These are phyloP conservation scores for Decorospora gaudefroyi DNA, from an alignment of 2,329 filamentous ascomycete genomes.

Conservation along the genomic window DNA sequence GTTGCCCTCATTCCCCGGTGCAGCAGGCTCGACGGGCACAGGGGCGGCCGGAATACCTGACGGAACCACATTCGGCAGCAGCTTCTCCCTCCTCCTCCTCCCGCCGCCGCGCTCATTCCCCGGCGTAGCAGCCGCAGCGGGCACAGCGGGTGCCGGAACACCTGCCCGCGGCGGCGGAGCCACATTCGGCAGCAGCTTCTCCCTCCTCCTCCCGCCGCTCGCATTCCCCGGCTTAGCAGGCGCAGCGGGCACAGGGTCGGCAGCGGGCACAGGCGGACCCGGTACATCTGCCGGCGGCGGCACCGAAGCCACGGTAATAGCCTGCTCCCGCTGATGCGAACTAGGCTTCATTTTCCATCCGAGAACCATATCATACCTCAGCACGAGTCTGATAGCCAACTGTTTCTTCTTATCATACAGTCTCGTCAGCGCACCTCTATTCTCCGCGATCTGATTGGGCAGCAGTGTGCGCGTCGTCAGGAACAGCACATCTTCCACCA, in stretches of 20 bases:
- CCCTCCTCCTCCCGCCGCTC: background rate
- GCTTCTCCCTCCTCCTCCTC: background rate
- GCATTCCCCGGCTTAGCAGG: background rate
- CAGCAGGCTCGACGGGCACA: too few relatives aligned
- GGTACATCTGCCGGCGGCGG: background rate
- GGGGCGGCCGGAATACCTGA: too few relatives aligned
- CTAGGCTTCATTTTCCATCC: constrained; percentile 23
- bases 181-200: too few relatives aligned
- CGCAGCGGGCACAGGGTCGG: background rate
- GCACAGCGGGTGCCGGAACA: background rate
- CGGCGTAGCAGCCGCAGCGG: background rate
- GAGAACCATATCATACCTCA: constrained; percentile 38
- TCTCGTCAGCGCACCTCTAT: constrained; percentile 21
- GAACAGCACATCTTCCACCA: constrained; percentile 30
- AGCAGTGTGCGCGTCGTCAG: constrained; percentile 31
- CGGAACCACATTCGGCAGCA: too few relatives aligned
- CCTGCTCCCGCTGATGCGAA: constrained; percentile 1
- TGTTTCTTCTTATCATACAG: constrained; percentile 31
- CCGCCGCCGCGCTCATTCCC: background rate
- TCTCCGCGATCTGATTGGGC: constrained; percentile 35
- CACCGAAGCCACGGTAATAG: constrained; percentile 13
- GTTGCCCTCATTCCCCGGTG: too few relatives aligned
- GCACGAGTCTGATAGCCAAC: constrained; percentile 20
- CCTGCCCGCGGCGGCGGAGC: background rate
- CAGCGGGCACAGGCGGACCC: background rate